These are phyloP conservation scores for Cyclotella cryptica DNA, from an alignment of 108 stramenopile genomes.

Conservation along the genomic window DNA sequence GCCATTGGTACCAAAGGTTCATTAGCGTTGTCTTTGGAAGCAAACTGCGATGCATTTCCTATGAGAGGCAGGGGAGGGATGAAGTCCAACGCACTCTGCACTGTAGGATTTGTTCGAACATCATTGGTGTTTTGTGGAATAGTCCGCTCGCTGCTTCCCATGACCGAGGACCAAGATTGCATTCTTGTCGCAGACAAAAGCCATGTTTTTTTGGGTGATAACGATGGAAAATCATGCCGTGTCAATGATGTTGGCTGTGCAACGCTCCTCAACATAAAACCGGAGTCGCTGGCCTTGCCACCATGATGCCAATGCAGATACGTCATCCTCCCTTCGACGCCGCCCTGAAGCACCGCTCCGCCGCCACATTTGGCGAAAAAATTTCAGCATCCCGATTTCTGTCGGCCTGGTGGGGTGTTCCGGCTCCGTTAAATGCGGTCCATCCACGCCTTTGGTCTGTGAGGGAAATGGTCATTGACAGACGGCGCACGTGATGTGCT, in stretches of 20 bases:
- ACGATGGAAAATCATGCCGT: slow-evolving; percentile 19
- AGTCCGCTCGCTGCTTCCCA: not conserved
- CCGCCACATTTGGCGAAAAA: not conserved
- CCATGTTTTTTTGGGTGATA: slow-evolving; percentile 15
- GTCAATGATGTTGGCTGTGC: slow-evolving; percentile 3
- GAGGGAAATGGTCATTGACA: no score
- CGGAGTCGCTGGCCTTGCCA: not conserved
- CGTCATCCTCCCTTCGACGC: no score
- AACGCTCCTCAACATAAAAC: not conserved
- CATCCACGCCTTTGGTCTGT: no score
- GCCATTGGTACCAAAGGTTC: no score
- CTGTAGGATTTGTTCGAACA: not conserved
- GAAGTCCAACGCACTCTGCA: not conserved
- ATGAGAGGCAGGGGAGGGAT: not conserved
- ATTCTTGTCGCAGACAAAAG: not conserved
- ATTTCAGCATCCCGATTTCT: not conserved
- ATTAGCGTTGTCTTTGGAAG: not conserved
- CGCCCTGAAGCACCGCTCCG: no score
- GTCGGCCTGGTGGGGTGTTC: no score
- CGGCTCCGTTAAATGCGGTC: no score
- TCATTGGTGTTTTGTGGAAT: not conserved
- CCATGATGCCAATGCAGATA: slow-evolving; percentile 13
- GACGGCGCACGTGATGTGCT: no score
- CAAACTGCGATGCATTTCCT: not conserved
- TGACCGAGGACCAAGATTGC: slow-evolving; percentile 20